Percentiles rank a stretch among this genome's conserved stretches.
Conservation (phyloP, 2,329 filamentous ascomycete species). For the Trichoderma gracile region DNA sequence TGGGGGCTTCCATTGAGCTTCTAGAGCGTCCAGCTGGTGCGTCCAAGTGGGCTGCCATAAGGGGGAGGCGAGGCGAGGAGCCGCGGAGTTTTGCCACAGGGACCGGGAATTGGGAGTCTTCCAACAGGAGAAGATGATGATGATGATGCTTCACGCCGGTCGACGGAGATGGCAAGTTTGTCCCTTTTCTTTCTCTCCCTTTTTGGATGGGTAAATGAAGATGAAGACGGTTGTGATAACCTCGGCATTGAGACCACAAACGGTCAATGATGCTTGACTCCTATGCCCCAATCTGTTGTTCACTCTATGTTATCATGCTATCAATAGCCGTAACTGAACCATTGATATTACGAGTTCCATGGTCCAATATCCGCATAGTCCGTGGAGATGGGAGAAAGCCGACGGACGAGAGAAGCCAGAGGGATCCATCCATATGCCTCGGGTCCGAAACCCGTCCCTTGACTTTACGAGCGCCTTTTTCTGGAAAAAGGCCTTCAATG, state of each 20-base stretch:
- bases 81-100: not conserved
- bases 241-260: not conserved
- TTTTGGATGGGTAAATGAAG: not conserved
- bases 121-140: not conserved
- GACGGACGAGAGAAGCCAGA: no score
- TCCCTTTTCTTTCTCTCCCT: no score
- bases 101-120: not conserved
- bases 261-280: not conserved
- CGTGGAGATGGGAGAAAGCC: no score
- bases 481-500: no score
- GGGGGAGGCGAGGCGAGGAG: not conserved
- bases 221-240: not conserved
- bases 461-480: not conserved
- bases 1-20: slow-evolving; percentile 10
- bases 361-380: no score
- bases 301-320: not conserved
- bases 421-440: not conserved
- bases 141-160: no score
- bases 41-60: not conserved
- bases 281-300: not conserved
- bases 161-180: no score
- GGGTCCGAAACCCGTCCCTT: not conserved
- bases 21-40: slow-evolving; percentile 7
- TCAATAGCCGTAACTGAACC: no score
- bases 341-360: not conserved